A percentile compares a stretch with the other conserved stretches of the same genome.
These are phyloP conservation scores for Neolentinus lepideus DNA, from an alignment of 1,284 basidiomycete genomes.

Conservation along the genomic window DNA sequence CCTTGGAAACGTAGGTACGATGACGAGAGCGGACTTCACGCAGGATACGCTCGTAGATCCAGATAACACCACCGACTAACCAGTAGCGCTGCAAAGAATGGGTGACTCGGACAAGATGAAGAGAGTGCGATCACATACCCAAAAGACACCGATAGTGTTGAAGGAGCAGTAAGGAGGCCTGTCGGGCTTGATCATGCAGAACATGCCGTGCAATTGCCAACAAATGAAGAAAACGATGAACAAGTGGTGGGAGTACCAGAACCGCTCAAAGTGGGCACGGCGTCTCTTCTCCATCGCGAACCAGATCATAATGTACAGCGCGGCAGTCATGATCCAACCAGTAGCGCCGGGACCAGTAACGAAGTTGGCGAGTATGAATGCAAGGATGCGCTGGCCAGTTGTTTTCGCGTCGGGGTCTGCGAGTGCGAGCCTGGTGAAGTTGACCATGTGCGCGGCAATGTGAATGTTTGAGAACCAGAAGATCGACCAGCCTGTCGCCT, in stretches of 20 bases:
- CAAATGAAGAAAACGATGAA: conserved; percentile 85
- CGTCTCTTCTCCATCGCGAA: conserved; percentile 77
- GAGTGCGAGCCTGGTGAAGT: conserved; percentile 66
- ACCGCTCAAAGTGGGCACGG: conserved; percentile 70
- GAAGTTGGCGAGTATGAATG: conserved; percentile 75
- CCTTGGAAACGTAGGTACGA: conserved; percentile 84
- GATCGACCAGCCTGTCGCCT: conserved; percentile 83
- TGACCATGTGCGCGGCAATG: conserved; percentile 72
- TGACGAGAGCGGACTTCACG: conserved; percentile 86
- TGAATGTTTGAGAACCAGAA: conserved; percentile 70
- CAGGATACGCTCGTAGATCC: conserved; percentile 78
- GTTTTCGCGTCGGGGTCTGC: conserved; percentile 44
- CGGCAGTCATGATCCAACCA: conserved; percentile 84
- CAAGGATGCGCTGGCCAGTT: conserved; percentile 45
- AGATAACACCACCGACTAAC: conserved; percentile 81
- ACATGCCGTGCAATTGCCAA: conserved; percentile 93
- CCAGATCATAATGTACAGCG: conserved; percentile 71
- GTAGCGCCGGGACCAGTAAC: conserved; percentile 84
- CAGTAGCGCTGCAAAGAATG: conserved; percentile 62
- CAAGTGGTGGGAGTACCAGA: conserved; percentile 88
- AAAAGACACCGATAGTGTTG: conserved; percentile 86
- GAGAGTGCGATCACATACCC: conserved; percentile 47
- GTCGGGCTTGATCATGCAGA: conserved; percentile 92
- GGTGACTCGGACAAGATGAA: background rate
- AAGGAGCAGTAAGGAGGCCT: conserved; percentile 77